Base-by-base conservation (phyloP, 2,329 filamentous ascomycete species). In the Stemphylium vesicarium region DNA sequence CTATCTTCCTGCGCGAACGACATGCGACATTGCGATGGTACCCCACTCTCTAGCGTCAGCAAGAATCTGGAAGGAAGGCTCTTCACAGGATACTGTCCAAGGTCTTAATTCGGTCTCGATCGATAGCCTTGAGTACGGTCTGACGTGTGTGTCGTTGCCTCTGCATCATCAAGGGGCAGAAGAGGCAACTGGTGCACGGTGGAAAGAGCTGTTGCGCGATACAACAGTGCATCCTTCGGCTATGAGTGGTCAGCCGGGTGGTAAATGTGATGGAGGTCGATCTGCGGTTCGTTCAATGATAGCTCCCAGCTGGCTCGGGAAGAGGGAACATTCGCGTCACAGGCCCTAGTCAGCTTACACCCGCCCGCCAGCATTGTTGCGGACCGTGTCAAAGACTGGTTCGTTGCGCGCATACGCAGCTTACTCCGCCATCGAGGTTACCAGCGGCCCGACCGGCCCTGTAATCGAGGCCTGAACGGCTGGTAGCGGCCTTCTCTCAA, bases 341-440 rank as follows among this genome's bases (percentile, higher is more conserved):
- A 53, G 51, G 52, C 45, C 29, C 43, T 35, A 50, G 56, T 59
- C 53, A 59, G 53, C 56, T 57, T 48, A 59, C 53, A 53, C 46
- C 32, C 48, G 41, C 53, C 56, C 49, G 53, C 35, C 37, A 54
- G 36, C 26, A 33, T 24, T 20, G 24, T 39, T 24, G 45, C 50
- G 50, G 41, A 54, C 54, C 50, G 50, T 51, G 40, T 33, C 41
- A 16, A 42, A 29, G 12, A 49, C 40, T 37, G 31, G 41, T 50
- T 54, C 29, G 12, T 16, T 44, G 32, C 36, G 33, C 45, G 41
- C 20, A 32, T 32, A 42, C 32, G 44, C 32, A 39, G 50, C 46
- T 50, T 39, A 53, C 35, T 20, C 4, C 13, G 29, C 37, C 3
- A 8, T 33, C 32, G 18, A 47, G 15, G 42, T 42, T 33, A 9